Base-by-base conservation (phyloP, 2,329 filamentous ascomycete species). In the Fusarium liriodendri region DNA sequence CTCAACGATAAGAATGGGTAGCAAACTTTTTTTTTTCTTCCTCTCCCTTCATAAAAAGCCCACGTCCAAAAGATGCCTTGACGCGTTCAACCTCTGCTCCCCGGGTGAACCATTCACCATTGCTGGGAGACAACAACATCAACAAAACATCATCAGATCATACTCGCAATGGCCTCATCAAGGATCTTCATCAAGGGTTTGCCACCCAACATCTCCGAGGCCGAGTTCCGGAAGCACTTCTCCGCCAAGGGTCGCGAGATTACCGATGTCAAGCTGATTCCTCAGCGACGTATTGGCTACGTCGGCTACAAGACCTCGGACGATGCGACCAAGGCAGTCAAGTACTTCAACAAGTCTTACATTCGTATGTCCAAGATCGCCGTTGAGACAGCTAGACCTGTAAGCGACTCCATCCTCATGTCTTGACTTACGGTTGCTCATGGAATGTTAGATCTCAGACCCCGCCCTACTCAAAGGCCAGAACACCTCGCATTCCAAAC, bases 341-440 rank as follows among this genome's bases (percentile, higher is more conserved):
- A 94, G 83, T 97, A 98, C 86, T 98, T 98, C 88, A 95, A 99
- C 87, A 94, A 91, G 82, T 93, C 95, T 73, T 99, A 95, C 84
- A 95, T 99, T 79, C 94, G 95, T 78, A 97, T 98, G 94, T 98
- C 95, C 67, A 97, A 93, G 86, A 95, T 99, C 79, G 89, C 89
- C 33, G 97, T 98, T 71, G 95, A 98, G 85, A 86, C 97, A 79
- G 97, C 97, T 66, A 92, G 90, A 82, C 93, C 97, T 69, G 93
- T 97, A 81, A 80, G 87, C 81, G 45, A 58, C 50, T 64, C 55
- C 59, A 61, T 40, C 37, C 59, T 45, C 47, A 62, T 75, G 62
- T 74, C 76, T 75, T 52, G 68, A 71, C 64, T 62, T 66, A 66
- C 42, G 47, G 64, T 67, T 79, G 64, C 80, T 84, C 68, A 84